Evolutionary conservation across 2,329 filamentous ascomycete species (phyloP).

Genomic region (Anthostomella pinea): DNA sequence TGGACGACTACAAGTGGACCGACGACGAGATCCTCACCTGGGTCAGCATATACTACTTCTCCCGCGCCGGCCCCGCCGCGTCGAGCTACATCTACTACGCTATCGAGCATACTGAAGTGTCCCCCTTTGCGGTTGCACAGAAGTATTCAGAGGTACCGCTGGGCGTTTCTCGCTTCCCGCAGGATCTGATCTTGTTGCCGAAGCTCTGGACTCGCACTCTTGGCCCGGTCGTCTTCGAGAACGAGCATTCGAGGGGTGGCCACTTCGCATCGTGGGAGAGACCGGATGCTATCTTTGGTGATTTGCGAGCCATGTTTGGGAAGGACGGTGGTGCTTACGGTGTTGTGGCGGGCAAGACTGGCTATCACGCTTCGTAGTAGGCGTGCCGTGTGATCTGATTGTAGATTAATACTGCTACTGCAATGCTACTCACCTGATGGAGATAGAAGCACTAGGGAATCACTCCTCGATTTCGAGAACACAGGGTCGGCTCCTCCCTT

Average conservation of each 20-base stretch:
- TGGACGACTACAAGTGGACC: constrained; percentile 7
- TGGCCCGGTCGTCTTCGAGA: constrained; percentile 5
- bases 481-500: too few relatives aligned
- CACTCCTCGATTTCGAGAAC: too few relatives aligned
- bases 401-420: too few relatives aligned
- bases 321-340: too few relatives aligned
- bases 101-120: constrained; percentile 5
- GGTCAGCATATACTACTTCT: constrained; percentile 5
- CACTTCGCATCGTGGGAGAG: constrained; percentile 12
- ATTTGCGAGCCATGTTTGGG: constrained; percentile 7
- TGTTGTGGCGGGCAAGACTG: too few relatives aligned
- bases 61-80: constrained; percentile 1
- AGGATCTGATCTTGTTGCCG: constrained; percentile 2
- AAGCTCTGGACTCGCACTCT: constrained; percentile 8
- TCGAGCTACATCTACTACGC: constrained; percentile 6
- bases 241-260: constrained; percentile 5
- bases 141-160: constrained; percentile 5
- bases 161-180: constrained; percentile 6
- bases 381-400: too few relatives aligned
- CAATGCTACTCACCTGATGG: too few relatives aligned
- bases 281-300: constrained; percentile 6
- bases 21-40: constrained; percentile 10
- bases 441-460: too few relatives aligned
- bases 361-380: too few relatives aligned
- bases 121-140: not conserved